Percentiles rank a stretch among this genome's conserved stretches.
Evolutionary conservation across 805 yeast genomes (phyloP).

Genomic region (Yarrowia keelungensis): DNA sequence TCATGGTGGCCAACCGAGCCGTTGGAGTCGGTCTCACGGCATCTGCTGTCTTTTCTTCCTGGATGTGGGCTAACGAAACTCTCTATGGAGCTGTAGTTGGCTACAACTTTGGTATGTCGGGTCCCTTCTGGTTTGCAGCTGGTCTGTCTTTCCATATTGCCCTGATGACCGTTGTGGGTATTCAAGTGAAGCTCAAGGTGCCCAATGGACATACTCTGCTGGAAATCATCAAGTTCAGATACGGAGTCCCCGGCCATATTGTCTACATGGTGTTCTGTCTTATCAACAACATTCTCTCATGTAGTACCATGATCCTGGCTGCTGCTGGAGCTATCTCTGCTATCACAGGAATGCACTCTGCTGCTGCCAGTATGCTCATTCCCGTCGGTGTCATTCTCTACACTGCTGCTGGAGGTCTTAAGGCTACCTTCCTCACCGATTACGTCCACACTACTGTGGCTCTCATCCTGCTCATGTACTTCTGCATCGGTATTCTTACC

Average conservation of each 20-base stretch:
- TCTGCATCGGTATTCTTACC: conserved; percentile 49
- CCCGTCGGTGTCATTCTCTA: conserved; percentile 61
- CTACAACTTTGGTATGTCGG: conserved; percentile 57
- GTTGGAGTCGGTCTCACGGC: conserved; percentile 55
- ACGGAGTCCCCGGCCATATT: conserved; percentile 66
- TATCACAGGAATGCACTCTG: conserved; percentile 56
- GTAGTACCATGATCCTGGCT: conserved; percentile 54
- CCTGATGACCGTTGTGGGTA: conserved; percentile 74
- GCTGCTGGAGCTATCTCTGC: conserved; percentile 56
- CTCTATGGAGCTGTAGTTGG: conserved; percentile 53
- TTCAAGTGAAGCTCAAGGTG: conserved; percentile 77
- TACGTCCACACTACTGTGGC: conserved; percentile 58
- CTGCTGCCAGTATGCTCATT: conserved; percentile 57
- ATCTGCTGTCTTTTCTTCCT: conserved; percentile 56
- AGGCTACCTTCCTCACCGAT: conserved; percentile 61
- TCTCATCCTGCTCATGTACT: conserved; percentile 43
- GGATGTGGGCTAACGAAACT: conserved; percentile 59
- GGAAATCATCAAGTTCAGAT: conserved; percentile 74
- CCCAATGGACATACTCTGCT: conserved; percentile 83
- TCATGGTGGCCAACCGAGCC: conserved; percentile 53
- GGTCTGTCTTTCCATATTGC: conserved; percentile 83
- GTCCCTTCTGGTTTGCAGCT: conserved; percentile 74
- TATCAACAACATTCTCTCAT: conserved; percentile 45
- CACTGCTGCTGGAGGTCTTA: conserved; percentile 60
- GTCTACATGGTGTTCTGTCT: conserved; percentile 40